phyloP scores from a whole-genome alignment of 1,139 yeast genomes.

The Candida sojae region DNA sequence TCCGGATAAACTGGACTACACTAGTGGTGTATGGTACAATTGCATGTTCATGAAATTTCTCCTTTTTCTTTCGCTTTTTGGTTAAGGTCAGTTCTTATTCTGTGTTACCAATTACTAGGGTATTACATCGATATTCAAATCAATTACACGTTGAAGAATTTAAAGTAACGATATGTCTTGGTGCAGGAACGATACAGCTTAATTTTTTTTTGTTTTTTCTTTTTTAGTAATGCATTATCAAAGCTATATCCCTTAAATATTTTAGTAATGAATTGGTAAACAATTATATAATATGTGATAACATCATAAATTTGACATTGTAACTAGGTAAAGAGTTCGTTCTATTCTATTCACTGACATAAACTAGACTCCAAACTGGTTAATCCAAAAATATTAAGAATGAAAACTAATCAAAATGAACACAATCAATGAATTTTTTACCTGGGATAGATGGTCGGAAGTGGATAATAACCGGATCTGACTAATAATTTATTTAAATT shows the following conservation, averaged over 20 bases:
- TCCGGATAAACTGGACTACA: background rate
- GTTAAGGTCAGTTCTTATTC: no score
- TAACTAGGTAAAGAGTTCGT: background rate
- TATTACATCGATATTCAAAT: background rate
- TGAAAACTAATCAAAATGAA: no score
- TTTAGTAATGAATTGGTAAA: constrained; percentile 6
- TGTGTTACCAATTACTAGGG: background rate
- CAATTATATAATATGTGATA: background rate
- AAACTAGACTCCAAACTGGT: no score
- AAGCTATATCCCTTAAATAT: background rate
- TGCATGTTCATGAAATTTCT: no score
- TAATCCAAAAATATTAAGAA: no score
- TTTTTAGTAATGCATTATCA: constrained; percentile 3
- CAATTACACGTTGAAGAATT: background rate
- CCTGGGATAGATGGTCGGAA: background rate
- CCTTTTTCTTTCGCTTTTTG: no score
- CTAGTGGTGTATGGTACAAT: no score
- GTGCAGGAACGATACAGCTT: constrained; percentile 2
- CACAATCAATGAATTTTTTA: no score
- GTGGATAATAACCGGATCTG: constrained; percentile 1
- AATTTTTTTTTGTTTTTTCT: background rate
- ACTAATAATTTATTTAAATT: background rate
- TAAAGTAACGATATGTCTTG: background rate
- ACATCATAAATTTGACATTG: no score
- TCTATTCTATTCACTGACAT: no score